Evolutionary conservation across 2,329 filamentous ascomycete genomes (phyloP).

Genomic region (Magnaporthiopsis poae): DNA sequence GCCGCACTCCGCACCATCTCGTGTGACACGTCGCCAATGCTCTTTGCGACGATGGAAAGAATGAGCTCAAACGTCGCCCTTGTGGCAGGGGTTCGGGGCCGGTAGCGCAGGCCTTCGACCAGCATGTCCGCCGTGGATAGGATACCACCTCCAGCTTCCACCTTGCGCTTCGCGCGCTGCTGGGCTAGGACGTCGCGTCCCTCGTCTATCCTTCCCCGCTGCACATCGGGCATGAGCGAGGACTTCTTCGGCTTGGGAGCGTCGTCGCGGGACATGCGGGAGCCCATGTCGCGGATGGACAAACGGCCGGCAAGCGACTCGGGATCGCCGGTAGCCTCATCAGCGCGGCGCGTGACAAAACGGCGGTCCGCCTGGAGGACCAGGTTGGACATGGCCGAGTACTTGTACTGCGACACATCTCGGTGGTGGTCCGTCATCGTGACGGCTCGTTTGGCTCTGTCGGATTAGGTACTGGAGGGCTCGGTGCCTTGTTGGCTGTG

Average conservation of each 20-base stretch:
- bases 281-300: constrained; percentile 90
- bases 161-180: constrained; percentile 75
- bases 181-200: constrained; percentile 63
- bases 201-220: constrained; percentile 67
- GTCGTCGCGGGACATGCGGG: constrained; percentile 65
- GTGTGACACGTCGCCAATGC: constrained; percentile 84
- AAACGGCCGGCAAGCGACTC: constrained; percentile 92
- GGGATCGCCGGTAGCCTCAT: constrained; percentile 93
- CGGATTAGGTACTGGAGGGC: constrained; percentile 1
- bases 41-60: constrained; percentile 76
- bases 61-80: constrained; percentile 91
- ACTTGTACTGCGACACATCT: constrained; percentile 95
- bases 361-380: constrained; percentile 98
- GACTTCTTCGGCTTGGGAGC: constrained; percentile 69
- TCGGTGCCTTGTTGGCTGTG: constrained; percentile 1
- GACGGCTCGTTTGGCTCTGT: constrained; percentile 16
- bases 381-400: constrained; percentile 99
- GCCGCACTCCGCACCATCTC: constrained; percentile 88
- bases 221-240: constrained; percentile 55
- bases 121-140: constrained; percentile 75
- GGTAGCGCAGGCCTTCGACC: constrained; percentile 85
- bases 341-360: constrained; percentile 82
- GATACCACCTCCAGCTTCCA: constrained; percentile 63
- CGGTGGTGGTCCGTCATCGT: constrained; percentile 65
- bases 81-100: constrained; percentile 82